These are phyloP conservation scores for Leucogyrophana mollusca DNA, from an alignment of 768 basidiomycete species.

Conservation along the genomic window DNA sequence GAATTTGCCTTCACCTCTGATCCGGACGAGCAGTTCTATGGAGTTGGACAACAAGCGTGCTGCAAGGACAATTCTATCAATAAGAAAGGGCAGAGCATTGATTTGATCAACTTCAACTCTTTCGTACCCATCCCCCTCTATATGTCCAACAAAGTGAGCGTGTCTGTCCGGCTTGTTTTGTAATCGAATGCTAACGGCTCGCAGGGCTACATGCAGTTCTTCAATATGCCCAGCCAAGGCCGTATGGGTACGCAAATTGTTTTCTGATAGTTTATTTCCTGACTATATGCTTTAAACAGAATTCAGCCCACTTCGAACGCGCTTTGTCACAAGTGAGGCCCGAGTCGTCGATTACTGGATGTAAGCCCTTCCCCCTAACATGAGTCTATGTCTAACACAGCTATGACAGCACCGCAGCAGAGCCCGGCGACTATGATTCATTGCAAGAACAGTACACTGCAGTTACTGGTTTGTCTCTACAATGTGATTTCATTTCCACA, in stretches of 20 bases:
- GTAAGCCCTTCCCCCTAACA: conserved; percentile 12
- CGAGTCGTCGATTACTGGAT: conserved; percentile 37
- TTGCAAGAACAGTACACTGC: conserved; percentile 35
- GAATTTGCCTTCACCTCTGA: conserved; percentile 31
- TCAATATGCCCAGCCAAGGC: conserved; percentile 37
- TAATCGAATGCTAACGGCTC: not conserved
- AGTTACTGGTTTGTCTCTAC: conserved; percentile 28
- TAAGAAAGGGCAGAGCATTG: conserved; percentile 38
- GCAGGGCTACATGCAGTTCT: conserved; percentile 36
- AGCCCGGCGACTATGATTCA: conserved; percentile 35
- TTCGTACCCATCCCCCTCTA: conserved; percentile 35
- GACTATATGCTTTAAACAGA: conserved; percentile 16
- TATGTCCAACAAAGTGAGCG: conserved; percentile 35
- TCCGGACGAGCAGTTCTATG: conserved; percentile 35
- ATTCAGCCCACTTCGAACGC: conserved; percentile 31
- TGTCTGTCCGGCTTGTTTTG: not conserved
- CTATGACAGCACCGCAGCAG: conserved; percentile 28
- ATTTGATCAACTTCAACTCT: conserved; percentile 36
- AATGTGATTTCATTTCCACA: not conserved
- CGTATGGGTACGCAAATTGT: conserved; percentile 23
- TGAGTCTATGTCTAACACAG: not conserved
- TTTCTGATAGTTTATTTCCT: not conserved
- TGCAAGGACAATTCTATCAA: conserved; percentile 36
- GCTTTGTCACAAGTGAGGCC: conserved; percentile 31
- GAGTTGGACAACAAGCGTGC: conserved; percentile 36